phyloP scores from a whole-genome alignment of 768 basidiomycete species.

The Sutorius australiensis region DNA sequence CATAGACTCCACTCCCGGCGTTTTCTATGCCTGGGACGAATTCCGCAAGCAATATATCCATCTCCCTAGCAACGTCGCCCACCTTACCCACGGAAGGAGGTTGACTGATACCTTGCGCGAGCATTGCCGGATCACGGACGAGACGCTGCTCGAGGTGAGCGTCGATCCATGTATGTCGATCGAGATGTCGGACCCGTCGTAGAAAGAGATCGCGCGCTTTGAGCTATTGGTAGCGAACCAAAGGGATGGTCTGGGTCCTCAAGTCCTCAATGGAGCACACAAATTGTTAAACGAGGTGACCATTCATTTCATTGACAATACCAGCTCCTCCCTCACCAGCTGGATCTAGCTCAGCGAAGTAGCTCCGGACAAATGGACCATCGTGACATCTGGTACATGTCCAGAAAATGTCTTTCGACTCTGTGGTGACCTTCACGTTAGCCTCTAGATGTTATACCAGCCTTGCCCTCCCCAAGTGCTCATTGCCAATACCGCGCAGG shows the following conservation, averaged over 20 bases:
- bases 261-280: constrained; percentile 63
- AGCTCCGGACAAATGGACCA: constrained; percentile 58
- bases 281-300: constrained; percentile 53
- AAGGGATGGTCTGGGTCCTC: constrained; percentile 43
- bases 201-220: constrained; percentile 73
- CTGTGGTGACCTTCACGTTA: constrained; percentile 24
- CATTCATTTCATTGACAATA: neutral
- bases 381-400: constrained; percentile 68
- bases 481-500: constrained; percentile 52
- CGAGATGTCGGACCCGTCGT: constrained; percentile 1
- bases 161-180: neutral
- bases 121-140: constrained; percentile 60
- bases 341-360: constrained; percentile 21
- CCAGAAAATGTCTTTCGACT: neutral
- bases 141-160: constrained; percentile 52
- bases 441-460: constrained; percentile 73
- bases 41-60: constrained; percentile 59
- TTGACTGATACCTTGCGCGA: constrained; percentile 72
- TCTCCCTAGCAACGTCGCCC: constrained; percentile 50
- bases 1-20: constrained; percentile 82
- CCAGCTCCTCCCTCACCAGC: neutral
- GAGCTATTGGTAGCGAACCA: constrained; percentile 66
- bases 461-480: constrained; percentile 60
- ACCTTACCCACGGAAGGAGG: constrained; percentile 72
- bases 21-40: constrained; percentile 70